Conservation (phyloP, 1,284 basidiomycete species). For the Tausonia pullulans region DNA sequence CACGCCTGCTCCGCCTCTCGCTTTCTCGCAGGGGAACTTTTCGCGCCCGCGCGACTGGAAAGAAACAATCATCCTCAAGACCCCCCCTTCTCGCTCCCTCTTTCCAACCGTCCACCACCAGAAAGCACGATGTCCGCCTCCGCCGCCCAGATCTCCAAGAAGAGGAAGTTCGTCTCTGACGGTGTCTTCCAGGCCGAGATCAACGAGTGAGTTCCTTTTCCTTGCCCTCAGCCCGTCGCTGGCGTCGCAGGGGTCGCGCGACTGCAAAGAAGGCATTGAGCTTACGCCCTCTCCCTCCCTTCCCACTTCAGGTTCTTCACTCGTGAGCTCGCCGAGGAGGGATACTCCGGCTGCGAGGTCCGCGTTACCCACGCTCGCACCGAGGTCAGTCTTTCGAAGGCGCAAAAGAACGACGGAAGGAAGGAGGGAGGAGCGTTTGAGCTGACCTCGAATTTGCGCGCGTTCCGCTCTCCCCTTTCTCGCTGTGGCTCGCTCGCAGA, state of each 20-base stretch:
- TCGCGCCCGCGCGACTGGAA: too few relatives aligned
- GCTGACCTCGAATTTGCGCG: too few relatives aligned
- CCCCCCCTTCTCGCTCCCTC: too few relatives aligned
- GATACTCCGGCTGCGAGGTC: slow-evolving; percentile 99
- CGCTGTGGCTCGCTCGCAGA: slow-evolving; percentile 40
- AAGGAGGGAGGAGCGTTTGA: not conserved
- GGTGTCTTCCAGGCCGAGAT: slow-evolving; percentile 19
- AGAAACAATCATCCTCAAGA: too few relatives aligned
- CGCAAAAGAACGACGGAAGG: not conserved
- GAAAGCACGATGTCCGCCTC: slow-evolving; percentile 17
- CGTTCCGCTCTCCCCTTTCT: not conserved
- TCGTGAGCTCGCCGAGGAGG: slow-evolving; percentile 97
- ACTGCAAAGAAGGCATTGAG: too few relatives aligned
- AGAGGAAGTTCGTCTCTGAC: slow-evolving; percentile 78
- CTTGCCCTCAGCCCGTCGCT: too few relatives aligned
- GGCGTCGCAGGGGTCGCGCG: too few relatives aligned
- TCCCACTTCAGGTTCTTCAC: slow-evolving; percentile 42
- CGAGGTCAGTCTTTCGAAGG: slow-evolving; percentile 48
- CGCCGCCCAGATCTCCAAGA: slow-evolving; percentile 79
- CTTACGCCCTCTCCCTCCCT: slow-evolving; percentile 16
- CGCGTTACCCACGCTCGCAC: slow-evolving; percentile 98
- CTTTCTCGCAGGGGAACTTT: too few relatives aligned
- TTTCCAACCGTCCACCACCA: too few relatives aligned
- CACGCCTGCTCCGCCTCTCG: too few relatives aligned
- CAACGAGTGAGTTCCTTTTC: slow-evolving; percentile 8